Conservation (phyloP, 139 green algal genomes). For the Coelastrella sp. region DNA sequence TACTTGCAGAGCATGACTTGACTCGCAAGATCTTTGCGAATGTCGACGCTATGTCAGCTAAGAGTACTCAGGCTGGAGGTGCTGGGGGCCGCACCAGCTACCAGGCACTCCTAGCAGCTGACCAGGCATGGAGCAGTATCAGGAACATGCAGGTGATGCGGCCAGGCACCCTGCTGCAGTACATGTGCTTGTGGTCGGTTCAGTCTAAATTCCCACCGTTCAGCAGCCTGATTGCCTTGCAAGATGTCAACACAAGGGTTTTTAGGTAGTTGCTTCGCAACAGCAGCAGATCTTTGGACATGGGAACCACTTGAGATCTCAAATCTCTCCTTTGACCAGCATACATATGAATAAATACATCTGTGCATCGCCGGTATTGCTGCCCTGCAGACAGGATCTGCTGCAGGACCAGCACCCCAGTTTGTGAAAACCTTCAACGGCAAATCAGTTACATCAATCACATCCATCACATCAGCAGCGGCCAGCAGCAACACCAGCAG, state of each 20-base stretch:
- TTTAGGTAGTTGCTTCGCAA: too few species aligned
- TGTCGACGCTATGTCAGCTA: conserved; percentile 35
- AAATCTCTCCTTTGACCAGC: too few species aligned
- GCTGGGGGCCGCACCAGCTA: conserved; percentile 83
- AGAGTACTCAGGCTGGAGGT: conserved; percentile 62
- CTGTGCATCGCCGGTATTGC: too few species aligned
- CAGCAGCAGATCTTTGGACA: too few species aligned
- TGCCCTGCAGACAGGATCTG: not conserved
- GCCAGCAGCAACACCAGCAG: conserved; percentile 35
- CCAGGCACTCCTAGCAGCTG: conserved; percentile 73
- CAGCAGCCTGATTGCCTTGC: too few species aligned
- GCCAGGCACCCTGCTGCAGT: not conserved
- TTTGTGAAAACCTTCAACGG: conserved; percentile 64
- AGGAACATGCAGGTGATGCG: conserved; percentile 44
- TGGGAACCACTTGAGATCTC: too few species aligned
- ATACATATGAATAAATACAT: too few species aligned
- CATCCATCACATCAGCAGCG: not conserved
- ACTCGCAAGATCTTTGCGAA: conserved; percentile 56
- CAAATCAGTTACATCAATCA: conserved; percentile 52
- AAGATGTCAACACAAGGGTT: too few species aligned
- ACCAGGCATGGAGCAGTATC: conserved; percentile 78
- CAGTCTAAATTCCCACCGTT: too few species aligned
- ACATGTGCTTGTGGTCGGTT: not conserved
- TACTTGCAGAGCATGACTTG: conserved; percentile 12
- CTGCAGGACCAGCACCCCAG: conserved; percentile 54